Conservation (phyloP, 164 flowering plant species). For the Macadamia integrifolia region DNA sequence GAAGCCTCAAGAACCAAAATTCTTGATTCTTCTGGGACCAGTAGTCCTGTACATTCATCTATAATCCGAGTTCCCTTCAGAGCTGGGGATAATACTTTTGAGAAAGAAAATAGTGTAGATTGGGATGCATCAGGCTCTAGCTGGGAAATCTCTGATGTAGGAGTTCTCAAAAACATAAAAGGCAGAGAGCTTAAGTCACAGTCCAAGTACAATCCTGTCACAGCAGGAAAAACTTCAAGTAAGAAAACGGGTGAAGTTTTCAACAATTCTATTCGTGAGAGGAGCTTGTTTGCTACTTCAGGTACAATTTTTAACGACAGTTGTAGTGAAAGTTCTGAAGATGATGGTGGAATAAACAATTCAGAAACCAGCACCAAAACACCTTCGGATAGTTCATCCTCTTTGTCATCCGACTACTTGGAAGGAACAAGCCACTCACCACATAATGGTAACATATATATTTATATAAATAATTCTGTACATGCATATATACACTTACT, state of each 20-base stretch:
- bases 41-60: conserved; percentile 1
- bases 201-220: conserved; percentile 3
- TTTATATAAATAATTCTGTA: too few relatives aligned
- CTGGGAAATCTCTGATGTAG: conserved; percentile 5
- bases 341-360: conserved; percentile 24
- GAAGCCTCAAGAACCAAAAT: conserved; percentile 12
- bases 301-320: conserved; percentile 39
- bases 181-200: conserved; percentile 11
- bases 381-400: conserved; percentile 43
- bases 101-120: conserved; percentile 8
- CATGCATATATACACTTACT: not conserved
- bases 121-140: conserved; percentile 22
- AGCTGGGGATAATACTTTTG: not conserved
- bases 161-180: conserved; percentile 6
- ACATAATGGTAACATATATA: conserved; percentile 27
- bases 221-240: conserved; percentile 14
- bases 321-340: conserved; percentile 39
- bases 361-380: conserved; percentile 44
- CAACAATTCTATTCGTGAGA: conserved; percentile 22
- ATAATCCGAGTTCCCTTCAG: not conserved
- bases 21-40: conserved; percentile 8
- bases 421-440: conserved; percentile 34
- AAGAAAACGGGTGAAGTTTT: conserved; percentile 23
- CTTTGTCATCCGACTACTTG: conserved; percentile 44
- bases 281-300: conserved; percentile 29